These are phyloP conservation scores for Amoeboaphelidium protococcarum DNA, from an alignment of 371 early-diverging fungal species.

Conservation along the genomic window DNA sequence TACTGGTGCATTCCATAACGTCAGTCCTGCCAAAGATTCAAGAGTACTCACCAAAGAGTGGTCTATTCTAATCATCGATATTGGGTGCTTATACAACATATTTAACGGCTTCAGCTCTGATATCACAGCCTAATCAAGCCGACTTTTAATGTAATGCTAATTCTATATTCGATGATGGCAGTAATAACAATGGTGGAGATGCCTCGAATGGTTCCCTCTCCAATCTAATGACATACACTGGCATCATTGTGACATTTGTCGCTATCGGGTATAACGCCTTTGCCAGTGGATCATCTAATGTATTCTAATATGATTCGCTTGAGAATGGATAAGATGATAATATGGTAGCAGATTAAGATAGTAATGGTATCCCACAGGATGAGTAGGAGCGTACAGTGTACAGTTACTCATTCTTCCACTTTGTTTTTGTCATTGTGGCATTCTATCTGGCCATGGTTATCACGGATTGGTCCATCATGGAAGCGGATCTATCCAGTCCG, in stretches of 20 bases:
- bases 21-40: slow-evolving; percentile 7
- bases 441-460: slow-evolving; percentile 5
- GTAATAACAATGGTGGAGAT: background rate
- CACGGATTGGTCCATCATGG: slow-evolving; percentile 1
- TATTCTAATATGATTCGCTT: background rate
- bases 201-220: background rate
- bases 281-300: background rate
- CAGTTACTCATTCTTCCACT: slow-evolving; percentile 5
- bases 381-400: background rate
- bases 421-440: slow-evolving; percentile 3
- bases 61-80: slow-evolving; percentile 7
- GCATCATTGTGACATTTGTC: slow-evolving; percentile 2
- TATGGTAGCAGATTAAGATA: too few species aligned
- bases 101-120: slow-evolving; percentile 6
- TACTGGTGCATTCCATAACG: background rate
- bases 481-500: background rate
- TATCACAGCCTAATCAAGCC: background rate
- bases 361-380: background rate
- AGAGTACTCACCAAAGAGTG: slow-evolving; percentile 5
- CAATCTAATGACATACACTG: background rate
- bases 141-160: background rate
- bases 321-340: background rate
- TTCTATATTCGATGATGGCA: too few species aligned
- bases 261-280: slow-evolving; percentile 5
- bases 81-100: slow-evolving; percentile 7